Base-by-base conservation (phyloP, 1,284 basidiomycete species). In the Microbotryomycetes sp. region DNA sequence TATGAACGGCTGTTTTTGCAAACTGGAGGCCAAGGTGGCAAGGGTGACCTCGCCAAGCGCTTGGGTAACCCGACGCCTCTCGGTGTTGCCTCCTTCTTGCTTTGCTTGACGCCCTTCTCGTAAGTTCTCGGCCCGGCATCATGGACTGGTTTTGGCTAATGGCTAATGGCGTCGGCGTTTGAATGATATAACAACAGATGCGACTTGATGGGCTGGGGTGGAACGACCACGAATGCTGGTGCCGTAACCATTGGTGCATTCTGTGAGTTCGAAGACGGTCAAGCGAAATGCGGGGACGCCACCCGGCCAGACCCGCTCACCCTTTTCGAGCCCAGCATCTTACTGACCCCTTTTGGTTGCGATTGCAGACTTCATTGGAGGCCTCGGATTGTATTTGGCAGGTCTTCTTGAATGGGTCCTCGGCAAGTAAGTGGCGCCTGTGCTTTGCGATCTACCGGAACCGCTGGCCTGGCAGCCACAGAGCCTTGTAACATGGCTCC, bases 11-110 rank as follows among this genome's bases (percentile, higher is more conserved):
- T 59, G 16, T 62, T 57, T 41, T 45, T 63, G 21, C 60, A 61
- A 55, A 61, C 57, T 15, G 61, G 61, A 41, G 61, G 64, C 50
- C 45, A 49, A 18, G 52, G 46, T n/a, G 52, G 55, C 45, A 56
- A 56, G 24, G 54, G 52, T 47, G 35, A 59, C 46, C 54, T 51
- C 3, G 53, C 54, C 46, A 66, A 71, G 47, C 60, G 69, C 3
- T 65, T 71, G 23, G 71, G 60, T 16, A 72, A 72, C 55, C 71
- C 71, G 0, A 71, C 68, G 5, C 65, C 63, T 6, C 60, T 70
- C 18, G 66, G 66, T 4, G 41, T 68, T 50, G 66, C 64, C 1
- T 59, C 57, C 0, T 68, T 66, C 61, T 47, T 68, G 1, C 57
- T 68, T 4, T 62, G 57, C 46, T n/a, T 68, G 5, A 68, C 66